Evolutionary conservation across 2,329 filamentous ascomycete species (phyloP), one percentile per base, ranked within the genome.

Genomic region (Sclerotinia glacialis): DNA sequence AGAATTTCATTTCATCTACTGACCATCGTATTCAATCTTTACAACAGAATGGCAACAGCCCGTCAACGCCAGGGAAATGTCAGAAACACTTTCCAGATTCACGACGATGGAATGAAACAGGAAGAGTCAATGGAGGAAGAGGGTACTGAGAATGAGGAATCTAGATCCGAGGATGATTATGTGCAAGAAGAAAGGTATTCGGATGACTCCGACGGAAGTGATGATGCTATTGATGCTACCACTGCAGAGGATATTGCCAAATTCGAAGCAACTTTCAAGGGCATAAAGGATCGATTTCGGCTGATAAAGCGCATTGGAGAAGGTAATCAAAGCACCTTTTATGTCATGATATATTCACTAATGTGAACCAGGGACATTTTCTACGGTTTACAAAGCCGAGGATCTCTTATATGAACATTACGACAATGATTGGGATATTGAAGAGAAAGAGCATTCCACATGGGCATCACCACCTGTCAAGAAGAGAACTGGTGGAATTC

Each of bases 311-410:
- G 94, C 69, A 99, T 99, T 75, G 95, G 95, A 75, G 95, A 99
- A 85, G 95, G 93, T 93, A 79, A 66, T 75, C 72, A 64, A 42
- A 64, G 49, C 54, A 64, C 37, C 37, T 28, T 46, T 37, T 18
- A 9, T 40, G 9, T 55, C 16, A 16, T 53, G 12, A n/a, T 40
- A 50, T 34, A 50, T 42, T 69, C 49, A 55, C 62, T 74, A 56
- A 74, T 68, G 26, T 64, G 60, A 63, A 46, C 11, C 71, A 97
- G 93, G 95, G 67, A 99, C 95, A 1, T 99, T 99, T 77, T 98
- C 95, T 0, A 98, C 95, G 2, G 95, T 99, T 16, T 99, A 99
- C 83, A 99, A 99, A 78, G 95, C 96, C 26, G 93, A 98, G 78
- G 95, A 99, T 76, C 80, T 98, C 34, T 83, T 89, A 66, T 97